A percentile compares a stretch with the other conserved stretches of the same genome.
These are phyloP conservation scores for Cryptosporidium ryanae DNA, from an alignment of 169 alveolate genomes.

Conservation along the genomic window DNA sequence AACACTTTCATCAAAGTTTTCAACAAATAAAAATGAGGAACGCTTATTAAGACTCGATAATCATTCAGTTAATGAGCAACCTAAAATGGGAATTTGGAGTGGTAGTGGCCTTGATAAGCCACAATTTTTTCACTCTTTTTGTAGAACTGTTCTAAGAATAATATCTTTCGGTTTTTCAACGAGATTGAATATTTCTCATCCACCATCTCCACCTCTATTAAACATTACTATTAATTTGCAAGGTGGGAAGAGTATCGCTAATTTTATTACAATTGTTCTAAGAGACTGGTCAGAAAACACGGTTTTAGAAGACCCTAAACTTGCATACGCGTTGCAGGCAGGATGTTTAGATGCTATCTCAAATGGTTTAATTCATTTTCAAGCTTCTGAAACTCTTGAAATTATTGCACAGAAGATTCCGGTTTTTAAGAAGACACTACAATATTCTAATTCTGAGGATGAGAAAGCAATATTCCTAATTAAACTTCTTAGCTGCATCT, in stretches of 20 bases:
- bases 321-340: conserved; percentile 16
- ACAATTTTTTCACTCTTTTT: conserved; percentile 27
- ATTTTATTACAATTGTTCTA: conserved; percentile 26
- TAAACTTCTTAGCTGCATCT: conserved; percentile 19
- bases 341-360: conserved; percentile 66
- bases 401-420: conserved; percentile 18
- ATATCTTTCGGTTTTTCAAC: conserved; percentile 39
- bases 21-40: conserved; percentile 6
- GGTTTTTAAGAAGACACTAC: conserved; percentile 17
- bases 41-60: neutral
- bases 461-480: conserved; percentile 42
- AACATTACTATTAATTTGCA: conserved; percentile 22
- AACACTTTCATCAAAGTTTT: conserved; percentile 8
- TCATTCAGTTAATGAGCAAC: conserved; percentile 7
- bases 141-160: conserved; percentile 53
- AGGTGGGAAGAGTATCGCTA: conserved; percentile 20
- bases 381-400: conserved; percentile 31
- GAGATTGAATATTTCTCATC: conserved; percentile 32
- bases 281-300: conserved; percentile 54
- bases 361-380: conserved; percentile 46
- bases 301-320: conserved; percentile 36
- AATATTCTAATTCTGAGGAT: conserved; percentile 23
- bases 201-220: conserved; percentile 66
- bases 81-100: conserved; percentile 58
- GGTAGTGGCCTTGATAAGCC: conserved; percentile 69